Conservation (phyloP, 345 rosid species). For the Xanthoceras sorbifolium region DNA sequence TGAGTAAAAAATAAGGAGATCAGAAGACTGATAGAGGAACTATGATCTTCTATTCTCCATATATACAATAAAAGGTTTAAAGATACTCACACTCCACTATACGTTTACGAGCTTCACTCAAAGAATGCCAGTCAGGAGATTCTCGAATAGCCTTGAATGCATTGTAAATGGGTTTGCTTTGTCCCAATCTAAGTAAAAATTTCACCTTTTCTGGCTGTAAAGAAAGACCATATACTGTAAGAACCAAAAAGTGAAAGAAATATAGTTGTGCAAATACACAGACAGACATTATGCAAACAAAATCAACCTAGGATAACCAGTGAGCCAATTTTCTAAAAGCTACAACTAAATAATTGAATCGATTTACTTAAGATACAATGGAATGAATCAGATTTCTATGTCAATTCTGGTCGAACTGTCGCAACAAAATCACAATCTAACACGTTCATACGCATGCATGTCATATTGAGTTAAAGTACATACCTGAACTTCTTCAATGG, state of each 20-base stretch:
- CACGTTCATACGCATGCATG: no score
- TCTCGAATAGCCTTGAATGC: conserved; percentile 74
- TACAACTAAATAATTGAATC: not conserved
- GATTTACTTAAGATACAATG: not conserved
- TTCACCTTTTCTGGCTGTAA: conserved; percentile 80
- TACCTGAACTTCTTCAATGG: conserved; percentile 96
- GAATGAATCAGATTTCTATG: no score
- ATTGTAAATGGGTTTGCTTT: conserved; percentile 75
- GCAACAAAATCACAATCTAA: not conserved
- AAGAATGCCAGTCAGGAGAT: conserved; percentile 61
- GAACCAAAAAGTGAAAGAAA: conserved; percentile 14
- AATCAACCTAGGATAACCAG: not conserved
- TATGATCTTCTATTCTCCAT: not conserved
- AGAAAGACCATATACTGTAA: conserved; percentile 7
- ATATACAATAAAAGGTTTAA: not conserved
- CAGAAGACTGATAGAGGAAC: not conserved
- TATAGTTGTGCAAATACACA: not conserved
- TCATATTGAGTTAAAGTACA: not conserved
- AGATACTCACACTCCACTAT: conserved; percentile 63
- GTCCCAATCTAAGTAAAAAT: conserved; percentile 71
- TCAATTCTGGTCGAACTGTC: no score
- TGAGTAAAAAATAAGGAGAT: not conserved
- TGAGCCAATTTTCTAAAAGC: not conserved
- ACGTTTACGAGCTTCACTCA: conserved; percentile 71
- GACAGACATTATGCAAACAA: not conserved